Conservation (phyloP, 1,284 basidiomycete genomes). For the Cerioporus squamosus region DNA sequence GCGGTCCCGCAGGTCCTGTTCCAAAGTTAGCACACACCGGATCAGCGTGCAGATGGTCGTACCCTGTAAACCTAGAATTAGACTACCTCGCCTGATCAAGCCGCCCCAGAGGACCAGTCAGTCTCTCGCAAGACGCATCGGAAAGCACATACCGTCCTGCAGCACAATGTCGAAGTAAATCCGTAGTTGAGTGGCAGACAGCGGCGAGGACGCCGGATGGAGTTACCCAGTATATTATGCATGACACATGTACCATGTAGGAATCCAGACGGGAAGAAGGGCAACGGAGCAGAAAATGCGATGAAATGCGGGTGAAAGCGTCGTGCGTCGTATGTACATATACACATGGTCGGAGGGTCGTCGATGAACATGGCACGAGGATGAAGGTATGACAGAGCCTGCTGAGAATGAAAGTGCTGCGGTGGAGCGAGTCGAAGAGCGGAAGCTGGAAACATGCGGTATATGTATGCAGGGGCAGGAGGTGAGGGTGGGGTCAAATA, state of each 20-base stretch:
- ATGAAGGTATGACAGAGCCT: neutral
- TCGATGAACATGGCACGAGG: neutral
- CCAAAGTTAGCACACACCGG: constrained; percentile 14
- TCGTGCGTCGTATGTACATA: neutral
- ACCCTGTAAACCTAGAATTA: constrained; percentile 11
- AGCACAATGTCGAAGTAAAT: neutral
- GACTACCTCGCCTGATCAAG: neutral
- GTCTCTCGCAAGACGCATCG: neutral
- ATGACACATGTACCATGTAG: constrained; percentile 2
- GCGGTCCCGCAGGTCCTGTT: neutral
- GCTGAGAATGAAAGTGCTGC: neutral
- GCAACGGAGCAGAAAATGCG: neutral
- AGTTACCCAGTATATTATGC: constrained; percentile 5
- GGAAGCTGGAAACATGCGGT: too few relatives aligned
- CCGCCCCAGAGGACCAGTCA: neutral
- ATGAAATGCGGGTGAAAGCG: neutral
- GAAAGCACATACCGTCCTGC: constrained; percentile 7
- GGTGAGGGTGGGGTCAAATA: too few relatives aligned
- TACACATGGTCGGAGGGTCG: neutral
- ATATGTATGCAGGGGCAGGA: neutral
- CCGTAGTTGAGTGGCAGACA: neutral
- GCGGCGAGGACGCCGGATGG: constrained; percentile 13
- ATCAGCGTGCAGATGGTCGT: constrained; percentile 5
- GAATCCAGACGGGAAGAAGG: neutral
- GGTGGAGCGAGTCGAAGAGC: too few relatives aligned